Evolutionary conservation across 495 filamentous ascomycete genomes (phyloP).

Genomic region (Tricharina praecox): DNA sequence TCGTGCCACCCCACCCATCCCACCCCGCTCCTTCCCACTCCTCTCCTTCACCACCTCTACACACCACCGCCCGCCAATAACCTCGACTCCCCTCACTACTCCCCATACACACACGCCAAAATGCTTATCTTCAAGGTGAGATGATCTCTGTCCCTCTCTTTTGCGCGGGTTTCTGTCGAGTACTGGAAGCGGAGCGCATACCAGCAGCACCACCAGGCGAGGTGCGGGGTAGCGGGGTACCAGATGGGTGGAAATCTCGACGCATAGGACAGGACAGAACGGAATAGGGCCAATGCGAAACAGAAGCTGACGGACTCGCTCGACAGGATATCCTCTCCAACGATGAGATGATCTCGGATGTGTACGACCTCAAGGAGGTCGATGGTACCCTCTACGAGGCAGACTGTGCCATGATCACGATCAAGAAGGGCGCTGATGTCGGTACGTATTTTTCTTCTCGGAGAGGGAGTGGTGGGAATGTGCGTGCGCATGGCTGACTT

Average conservation of each 20-base stretch:
- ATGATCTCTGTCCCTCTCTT: not conserved
- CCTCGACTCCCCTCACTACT: too few species aligned
- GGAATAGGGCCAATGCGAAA: not conserved
- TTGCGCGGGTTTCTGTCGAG: too few species aligned
- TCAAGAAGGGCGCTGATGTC: conserved; percentile 47
- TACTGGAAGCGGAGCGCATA: not conserved
- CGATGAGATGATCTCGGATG: conserved; percentile 94
- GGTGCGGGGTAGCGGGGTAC: not conserved
- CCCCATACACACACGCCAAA: too few species aligned
- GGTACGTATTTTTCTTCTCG: conserved; percentile 36
- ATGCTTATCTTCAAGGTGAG: conserved; percentile 87
- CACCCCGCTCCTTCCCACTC: too few species aligned
- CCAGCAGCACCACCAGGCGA: too few species aligned
- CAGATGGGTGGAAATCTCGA: not conserved
- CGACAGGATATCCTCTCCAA: conserved; percentile 68
- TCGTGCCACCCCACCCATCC: too few species aligned
- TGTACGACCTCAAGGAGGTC: conserved; percentile 58
- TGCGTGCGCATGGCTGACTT: not conserved
- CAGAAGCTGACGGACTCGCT: too few species aligned
- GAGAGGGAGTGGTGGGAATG: too few species aligned
- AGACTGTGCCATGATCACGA: conserved; percentile 73
- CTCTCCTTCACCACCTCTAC: too few species aligned
- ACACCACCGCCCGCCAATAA: too few species aligned
- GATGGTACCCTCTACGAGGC: conserved; percentile 68
- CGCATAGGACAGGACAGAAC: not conserved